Percentiles rank a stretch among this genome's conserved stretches.
phyloP scores from a whole-genome alignment of 2,329 filamentous ascomycete species.

The Calonectria multiphialidica region DNA sequence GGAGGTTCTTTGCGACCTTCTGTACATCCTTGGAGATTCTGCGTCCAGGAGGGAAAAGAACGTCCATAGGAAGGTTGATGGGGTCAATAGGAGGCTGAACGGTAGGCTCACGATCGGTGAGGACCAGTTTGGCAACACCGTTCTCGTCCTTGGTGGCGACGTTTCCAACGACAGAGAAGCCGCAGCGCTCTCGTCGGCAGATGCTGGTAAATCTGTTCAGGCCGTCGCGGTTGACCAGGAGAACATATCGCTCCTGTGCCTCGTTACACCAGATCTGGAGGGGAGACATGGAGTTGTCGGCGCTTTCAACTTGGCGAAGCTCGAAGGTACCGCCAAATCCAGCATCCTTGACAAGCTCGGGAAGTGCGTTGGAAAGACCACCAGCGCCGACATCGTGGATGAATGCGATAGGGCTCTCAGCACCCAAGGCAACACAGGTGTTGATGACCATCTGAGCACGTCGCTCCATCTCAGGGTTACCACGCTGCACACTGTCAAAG shows the following conservation, averaged over 20 bases:
- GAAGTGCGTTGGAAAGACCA: constrained; percentile 80
- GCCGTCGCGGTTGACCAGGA: constrained; percentile 84
- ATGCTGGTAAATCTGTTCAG: constrained; percentile 82
- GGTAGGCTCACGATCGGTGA: constrained; percentile 84
- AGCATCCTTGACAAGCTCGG: constrained; percentile 89
- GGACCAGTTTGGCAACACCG: constrained; percentile 78
- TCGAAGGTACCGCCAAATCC: constrained; percentile 93
- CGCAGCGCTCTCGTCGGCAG: constrained; percentile 86
- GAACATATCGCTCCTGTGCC: constrained; percentile 92
- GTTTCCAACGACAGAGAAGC: constrained; percentile 90
- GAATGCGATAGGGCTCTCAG: constrained; percentile 91
- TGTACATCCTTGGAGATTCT: constrained; percentile 43
- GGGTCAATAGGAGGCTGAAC: constrained; percentile 74
- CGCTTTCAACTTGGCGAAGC: constrained; percentile 91
- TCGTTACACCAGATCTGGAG: constrained; percentile 97
- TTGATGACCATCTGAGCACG: constrained; percentile 99
- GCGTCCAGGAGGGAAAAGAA: constrained; percentile 80
- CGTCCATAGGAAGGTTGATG: constrained; percentile 90
- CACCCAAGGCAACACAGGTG: constrained; percentile 86
- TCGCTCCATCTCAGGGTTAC: constrained; percentile 96
- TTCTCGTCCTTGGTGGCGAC: constrained; percentile 72
- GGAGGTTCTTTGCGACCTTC: constrained; percentile 64
- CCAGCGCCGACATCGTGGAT: constrained; percentile 98
- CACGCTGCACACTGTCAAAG: constrained; percentile 96
- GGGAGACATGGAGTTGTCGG: constrained; percentile 92